These are phyloP conservation scores for Pestalotiopsis sp. DNA, from an alignment of 2,329 filamentous ascomycete genomes.

Conservation along the genomic window DNA sequence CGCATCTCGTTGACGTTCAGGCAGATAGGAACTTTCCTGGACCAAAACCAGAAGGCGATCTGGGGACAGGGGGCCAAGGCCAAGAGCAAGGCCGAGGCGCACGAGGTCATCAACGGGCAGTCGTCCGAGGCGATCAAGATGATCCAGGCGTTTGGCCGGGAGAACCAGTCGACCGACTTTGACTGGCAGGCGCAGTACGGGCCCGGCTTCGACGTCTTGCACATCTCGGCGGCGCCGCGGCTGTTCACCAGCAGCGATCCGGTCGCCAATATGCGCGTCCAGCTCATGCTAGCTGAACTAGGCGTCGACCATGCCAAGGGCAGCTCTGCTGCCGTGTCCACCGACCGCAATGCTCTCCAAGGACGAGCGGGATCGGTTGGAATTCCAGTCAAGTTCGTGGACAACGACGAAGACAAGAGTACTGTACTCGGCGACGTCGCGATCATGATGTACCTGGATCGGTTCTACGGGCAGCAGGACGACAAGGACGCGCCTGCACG, in stretches of 20 bases:
- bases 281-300: conserved; percentile 52
- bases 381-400: conserved; percentile 51
- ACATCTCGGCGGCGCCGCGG: conserved; percentile 57
- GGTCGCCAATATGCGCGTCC: conserved; percentile 51
- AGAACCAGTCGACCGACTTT: conserved; percentile 76
- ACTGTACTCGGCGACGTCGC: conserved; percentile 51
- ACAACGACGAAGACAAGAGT: conserved; percentile 54
- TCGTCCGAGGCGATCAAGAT: conserved; percentile 66
- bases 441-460: conserved; percentile 64
- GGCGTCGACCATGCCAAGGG: conserved; percentile 47
- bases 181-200: conserved; percentile 80
- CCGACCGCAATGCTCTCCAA: conserved; percentile 6
- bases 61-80: conserved; percentile 89
- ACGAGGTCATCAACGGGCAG: conserved; percentile 70
- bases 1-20: conserved; percentile 94
- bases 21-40: conserved; percentile 82
- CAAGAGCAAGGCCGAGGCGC: conserved; percentile 65
- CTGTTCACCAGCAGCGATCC: conserved; percentile 52
- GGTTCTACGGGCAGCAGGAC: conserved; percentile 41
- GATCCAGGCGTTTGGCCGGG: conserved; percentile 78
- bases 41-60: conserved; percentile 65
- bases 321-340: conserved; percentile 29
- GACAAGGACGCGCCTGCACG: conserved; percentile 25
- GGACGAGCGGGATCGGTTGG: conserved; percentile 17
- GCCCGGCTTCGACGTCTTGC: conserved; percentile 79